Base-by-base conservation (phyloP, 257 asterid species). In the Echites panduratus region DNA sequence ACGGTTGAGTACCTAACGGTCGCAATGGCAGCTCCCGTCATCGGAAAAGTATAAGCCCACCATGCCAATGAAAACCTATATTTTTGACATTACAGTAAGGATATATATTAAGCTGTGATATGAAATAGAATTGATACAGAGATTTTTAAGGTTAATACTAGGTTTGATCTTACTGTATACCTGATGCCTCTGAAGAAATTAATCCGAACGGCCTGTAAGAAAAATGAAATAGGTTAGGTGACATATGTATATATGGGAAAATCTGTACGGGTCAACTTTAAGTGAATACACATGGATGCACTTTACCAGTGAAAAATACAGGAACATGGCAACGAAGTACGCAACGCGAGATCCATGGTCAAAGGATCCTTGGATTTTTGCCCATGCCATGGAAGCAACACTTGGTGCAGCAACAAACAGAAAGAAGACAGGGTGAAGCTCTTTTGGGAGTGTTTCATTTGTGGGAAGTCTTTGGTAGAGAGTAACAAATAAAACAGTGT, bases 1-100 rank as follows among this genome's bases (percentile, higher is more conserved):
- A 58, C 84, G 16, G 59, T 35, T 7, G 98, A 75, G 85, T 90
- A 90, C 64, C 79, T 83, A 53, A 90, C 83, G 17, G 95, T 89
- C 6, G 96, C 96, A 7, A 87, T 78, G 9, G 89, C 96, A 0
- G 90, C 96, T 29, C 93, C 91, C 0, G 98, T 90, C 98, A 90
- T 90, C 0, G 98, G 97, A 69, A 92, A 90, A 9, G 98, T 92
- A 82, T 92, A 92, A 8, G 96, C 98, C 98, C 98, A 92, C 97
- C 98, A 92, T 16, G 93, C 91, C 74, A 90, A 45, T 13, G 98
- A 90, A 70, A 93, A 93, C 52, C 88, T 88, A 43, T 4, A 10
- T 22, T 57, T 9, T 9, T 35, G 19, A 72, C n/a, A 64, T n/a
- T 13, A 10, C 50, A 44, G 5, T 17, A 62, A 17, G n/a, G n/a